Evolutionary conservation across 1,139 yeast species (phyloP).

Genomic region (Lipomyces yarrowii): DNA sequence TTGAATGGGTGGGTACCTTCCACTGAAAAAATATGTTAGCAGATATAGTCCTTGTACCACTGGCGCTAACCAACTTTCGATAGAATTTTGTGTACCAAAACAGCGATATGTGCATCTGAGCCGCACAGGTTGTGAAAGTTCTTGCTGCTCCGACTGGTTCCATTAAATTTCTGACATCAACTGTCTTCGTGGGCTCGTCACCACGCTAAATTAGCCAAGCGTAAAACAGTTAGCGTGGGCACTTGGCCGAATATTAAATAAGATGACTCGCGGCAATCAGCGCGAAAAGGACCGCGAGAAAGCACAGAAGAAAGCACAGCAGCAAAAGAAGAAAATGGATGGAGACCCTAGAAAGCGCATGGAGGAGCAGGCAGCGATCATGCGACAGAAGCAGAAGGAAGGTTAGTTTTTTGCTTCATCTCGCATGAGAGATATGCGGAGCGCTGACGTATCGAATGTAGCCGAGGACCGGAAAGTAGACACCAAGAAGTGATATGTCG

Average conservation of each 20-base stretch:
- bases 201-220: background rate
- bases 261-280: slow-evolving; percentile 97
- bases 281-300: slow-evolving; percentile 92
- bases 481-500: background rate
- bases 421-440: background rate
- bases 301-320: slow-evolving; percentile 71
- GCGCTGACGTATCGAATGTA: background rate
- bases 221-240: background rate
- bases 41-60: no score
- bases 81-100: no score
- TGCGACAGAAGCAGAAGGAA: slow-evolving; percentile 84
- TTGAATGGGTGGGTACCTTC: no score
- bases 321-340: slow-evolving; percentile 60
- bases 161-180: background rate
- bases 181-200: background rate
- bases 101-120: no score
- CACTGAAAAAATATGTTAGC: no score
- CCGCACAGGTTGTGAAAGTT: background rate
- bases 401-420: slow-evolving; percentile 51
- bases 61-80: no score
- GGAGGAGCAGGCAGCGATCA: slow-evolving; percentile 83
- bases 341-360: slow-evolving; percentile 73
- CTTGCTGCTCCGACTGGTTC: background rate
- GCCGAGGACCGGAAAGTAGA: background rate
- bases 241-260: background rate